Percentiles rank a stretch among this genome's conserved stretches.
These are phyloP conservation scores for Lophiostoma macrostomum DNA, from an alignment of 495 filamentous ascomycete genomes.

Conservation along the genomic window DNA sequence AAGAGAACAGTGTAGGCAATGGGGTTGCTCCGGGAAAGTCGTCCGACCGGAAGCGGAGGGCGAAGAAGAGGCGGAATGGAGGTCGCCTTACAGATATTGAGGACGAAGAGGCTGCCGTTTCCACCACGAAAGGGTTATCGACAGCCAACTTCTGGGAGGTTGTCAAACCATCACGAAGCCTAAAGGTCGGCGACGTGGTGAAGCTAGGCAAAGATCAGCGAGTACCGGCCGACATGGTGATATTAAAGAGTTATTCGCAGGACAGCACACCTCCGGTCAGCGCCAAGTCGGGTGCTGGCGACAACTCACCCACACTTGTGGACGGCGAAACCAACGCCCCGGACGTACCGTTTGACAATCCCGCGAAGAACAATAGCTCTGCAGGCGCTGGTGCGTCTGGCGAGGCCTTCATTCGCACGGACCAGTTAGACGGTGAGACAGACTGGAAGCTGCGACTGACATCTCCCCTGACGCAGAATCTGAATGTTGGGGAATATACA, in stretches of 20 bases:
- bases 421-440: conserved; percentile 97
- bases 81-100: conserved; percentile 41
- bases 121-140: conserved; percentile 39
- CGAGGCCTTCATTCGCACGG: conserved; percentile 95
- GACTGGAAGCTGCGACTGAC: conserved; percentile 97
- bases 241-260: conserved; percentile 75
- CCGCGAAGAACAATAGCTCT: neutral
- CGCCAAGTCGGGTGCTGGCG: conserved; percentile 32
- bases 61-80: conserved; percentile 25
- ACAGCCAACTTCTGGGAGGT: conserved; percentile 57
- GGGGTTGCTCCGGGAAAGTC: conserved; percentile 20
- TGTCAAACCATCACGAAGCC: conserved; percentile 75
- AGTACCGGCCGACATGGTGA: conserved; percentile 90
- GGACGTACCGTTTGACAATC: neutral
- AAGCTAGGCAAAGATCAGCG: conserved; percentile 88
- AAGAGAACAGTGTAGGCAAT: conserved; percentile 29
- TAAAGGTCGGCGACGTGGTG: conserved; percentile 92
- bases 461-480: conserved; percentile 73
- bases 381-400: conserved; percentile 49
- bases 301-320: conserved; percentile 40
- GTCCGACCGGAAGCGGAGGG: conserved; percentile 27
- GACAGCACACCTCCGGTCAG: conserved; percentile 48
- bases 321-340: conserved; percentile 37
- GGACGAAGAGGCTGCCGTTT: conserved; percentile 43
- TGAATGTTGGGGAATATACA: conserved; percentile 65